Evolutionary conservation across 1,284 basidiomycete genomes (phyloP).

Genomic region (Hymenochaete sp.): DNA sequence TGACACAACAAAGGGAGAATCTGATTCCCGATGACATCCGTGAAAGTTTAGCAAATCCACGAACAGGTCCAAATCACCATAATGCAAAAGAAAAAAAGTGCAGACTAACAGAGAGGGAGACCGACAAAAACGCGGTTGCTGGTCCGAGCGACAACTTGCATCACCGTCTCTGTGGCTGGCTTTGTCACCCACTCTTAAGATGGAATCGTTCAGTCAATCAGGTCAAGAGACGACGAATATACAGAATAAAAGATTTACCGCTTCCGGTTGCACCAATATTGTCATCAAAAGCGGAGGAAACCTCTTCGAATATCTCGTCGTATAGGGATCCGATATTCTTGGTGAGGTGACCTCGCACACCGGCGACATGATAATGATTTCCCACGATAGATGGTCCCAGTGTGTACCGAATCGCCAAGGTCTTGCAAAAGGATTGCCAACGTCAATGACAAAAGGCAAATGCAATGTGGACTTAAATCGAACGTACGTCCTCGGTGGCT

Average conservation of each 20-base stretch:
- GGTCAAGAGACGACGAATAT: constrained; percentile 20
- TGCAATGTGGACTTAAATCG: background rate
- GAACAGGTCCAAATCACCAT: too few relatives aligned
- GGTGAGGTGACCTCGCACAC: constrained; percentile 19
- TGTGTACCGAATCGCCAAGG: constrained; percentile 4
- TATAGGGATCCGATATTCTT: constrained; percentile 17
- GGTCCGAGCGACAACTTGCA: constrained; percentile 32
- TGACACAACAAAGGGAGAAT: too few relatives aligned
- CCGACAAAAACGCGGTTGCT: constrained; percentile 36
- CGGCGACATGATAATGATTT: constrained; percentile 21
- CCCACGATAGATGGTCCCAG: constrained; percentile 11
- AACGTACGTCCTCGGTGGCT: constrained; percentile 22
- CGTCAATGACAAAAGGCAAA: background rate
- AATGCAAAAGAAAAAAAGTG: background rate
- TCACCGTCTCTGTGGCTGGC: constrained; percentile 27
- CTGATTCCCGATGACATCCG: too few relatives aligned
- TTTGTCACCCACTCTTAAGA: constrained; percentile 33
- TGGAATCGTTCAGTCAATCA: constrained; percentile 20
- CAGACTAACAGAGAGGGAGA: constrained; percentile 30
- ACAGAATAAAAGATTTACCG: constrained; percentile 5
- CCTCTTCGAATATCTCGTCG: constrained; percentile 19
- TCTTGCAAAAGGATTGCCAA: constrained; percentile 9
- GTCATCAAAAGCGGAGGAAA: constrained; percentile 17
- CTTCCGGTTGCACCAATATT: constrained; percentile 12
- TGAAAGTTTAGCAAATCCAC: too few relatives aligned